A percentile compares a stretch with the other conserved stretches of the same genome.
These are phyloP conservation scores for Pestalotiopsis sp. DNA, from an alignment of 2,329 filamentous ascomycete genomes.

Conservation along the genomic window DNA sequence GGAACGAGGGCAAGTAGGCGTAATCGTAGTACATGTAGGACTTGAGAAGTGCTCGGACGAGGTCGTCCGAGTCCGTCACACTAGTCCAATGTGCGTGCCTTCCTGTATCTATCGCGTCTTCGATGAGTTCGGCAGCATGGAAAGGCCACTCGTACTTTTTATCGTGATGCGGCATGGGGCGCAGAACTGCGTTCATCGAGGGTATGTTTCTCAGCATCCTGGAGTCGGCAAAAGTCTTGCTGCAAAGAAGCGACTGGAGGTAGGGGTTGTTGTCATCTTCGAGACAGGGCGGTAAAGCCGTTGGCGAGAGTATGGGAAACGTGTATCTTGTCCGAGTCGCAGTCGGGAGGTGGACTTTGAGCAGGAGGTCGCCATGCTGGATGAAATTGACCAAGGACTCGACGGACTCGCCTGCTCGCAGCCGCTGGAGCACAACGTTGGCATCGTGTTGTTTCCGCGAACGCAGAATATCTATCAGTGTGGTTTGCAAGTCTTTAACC, in stretches of 20 bases:
- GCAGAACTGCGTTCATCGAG: background rate
- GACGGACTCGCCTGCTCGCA: slow-evolving; percentile 1
- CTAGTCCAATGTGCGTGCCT: background rate
- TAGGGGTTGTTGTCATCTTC: background rate
- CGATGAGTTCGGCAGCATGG: slow-evolving; percentile 1
- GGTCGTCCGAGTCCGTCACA: background rate
- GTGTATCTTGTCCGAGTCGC: background rate
- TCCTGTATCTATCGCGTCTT: background rate
- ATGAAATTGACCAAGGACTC: background rate
- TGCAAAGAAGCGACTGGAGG: background rate
- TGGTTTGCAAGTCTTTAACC: background rate
- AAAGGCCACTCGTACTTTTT: slow-evolving; percentile 3
- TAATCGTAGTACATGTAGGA: background rate
- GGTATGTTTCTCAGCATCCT: background rate
- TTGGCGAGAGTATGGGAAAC: background rate
- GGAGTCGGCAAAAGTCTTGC: background rate
- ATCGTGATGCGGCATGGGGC: background rate
- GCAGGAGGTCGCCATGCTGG: background rate
- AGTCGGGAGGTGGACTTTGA: background rate
- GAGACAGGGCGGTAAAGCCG: background rate
- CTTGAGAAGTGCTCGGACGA: background rate
- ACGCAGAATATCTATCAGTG: slow-evolving; percentile 1
- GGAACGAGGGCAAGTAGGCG: background rate
- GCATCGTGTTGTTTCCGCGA: background rate
- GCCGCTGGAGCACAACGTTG: background rate